Evolutionary conservation across 2,329 filamentous ascomycete species (phyloP).

Genomic region (Triangularia verruculosa): DNA sequence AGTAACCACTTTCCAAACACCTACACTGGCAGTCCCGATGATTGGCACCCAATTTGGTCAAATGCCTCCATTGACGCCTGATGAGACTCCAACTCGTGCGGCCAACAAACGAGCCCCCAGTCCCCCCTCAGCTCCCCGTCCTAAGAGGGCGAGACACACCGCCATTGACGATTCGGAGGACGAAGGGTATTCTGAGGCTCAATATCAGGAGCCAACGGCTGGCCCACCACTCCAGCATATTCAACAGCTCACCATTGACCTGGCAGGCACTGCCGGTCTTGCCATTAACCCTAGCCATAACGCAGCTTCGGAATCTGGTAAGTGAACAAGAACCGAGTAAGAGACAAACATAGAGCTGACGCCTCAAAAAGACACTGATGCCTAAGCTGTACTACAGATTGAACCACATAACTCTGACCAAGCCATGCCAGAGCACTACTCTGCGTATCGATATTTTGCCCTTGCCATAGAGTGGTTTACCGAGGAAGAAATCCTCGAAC

Average conservation of each 20-base stretch:
- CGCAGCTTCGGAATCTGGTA: neutral
- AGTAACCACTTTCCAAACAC: neutral
- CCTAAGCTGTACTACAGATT: neutral
- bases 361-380: neutral
- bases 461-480: constrained; percentile 18
- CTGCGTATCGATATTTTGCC: neutral
- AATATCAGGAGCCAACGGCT: neutral
- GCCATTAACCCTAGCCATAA: neutral
- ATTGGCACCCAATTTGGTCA: neutral
- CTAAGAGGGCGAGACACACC: constrained; percentile 9
- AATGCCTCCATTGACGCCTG: constrained; percentile 12
- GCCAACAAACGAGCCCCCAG: constrained; percentile 9
- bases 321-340: neutral
- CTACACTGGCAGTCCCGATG: neutral
- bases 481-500: constrained; percentile 19
- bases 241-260: constrained; percentile 7
- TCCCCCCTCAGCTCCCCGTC: constrained; percentile 13
- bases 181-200: neutral
- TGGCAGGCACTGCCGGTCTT: constrained; percentile 2
- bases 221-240: constrained; percentile 3
- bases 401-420: neutral
- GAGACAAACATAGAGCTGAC: neutral
- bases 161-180: neutral
- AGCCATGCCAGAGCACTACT: neutral
- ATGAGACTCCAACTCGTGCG: constrained; percentile 9